Conservation (phyloP, 306 rosid species). For the Inga oerstediana region DNA sequence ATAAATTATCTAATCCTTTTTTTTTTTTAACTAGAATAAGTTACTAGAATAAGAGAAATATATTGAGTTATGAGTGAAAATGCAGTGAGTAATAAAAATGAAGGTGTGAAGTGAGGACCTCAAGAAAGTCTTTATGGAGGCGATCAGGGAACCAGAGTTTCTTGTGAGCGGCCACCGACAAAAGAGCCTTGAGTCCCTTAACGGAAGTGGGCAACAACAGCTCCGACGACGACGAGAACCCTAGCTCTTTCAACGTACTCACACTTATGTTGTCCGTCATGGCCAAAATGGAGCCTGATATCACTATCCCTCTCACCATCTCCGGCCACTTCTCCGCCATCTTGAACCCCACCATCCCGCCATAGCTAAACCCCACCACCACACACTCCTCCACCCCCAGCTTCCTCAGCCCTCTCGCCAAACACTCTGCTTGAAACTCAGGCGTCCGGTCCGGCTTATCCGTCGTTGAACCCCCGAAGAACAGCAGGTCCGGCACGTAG, state of each 20-base stretch:
- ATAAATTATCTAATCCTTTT: no score
- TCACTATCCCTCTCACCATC: slow-evolving; percentile 51
- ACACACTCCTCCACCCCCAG: slow-evolving; percentile 70
- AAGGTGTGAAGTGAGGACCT: slow-evolving; percentile 39
- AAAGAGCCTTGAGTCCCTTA: slow-evolving; percentile 52
- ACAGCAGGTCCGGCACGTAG: slow-evolving; percentile 79
- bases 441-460: slow-evolving; percentile 62
- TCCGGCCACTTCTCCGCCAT: slow-evolving; percentile 67
- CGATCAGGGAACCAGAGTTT: slow-evolving; percentile 62
- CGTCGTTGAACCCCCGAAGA: slow-evolving; percentile 72
- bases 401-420: slow-evolving; percentile 58
- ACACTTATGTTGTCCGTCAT: slow-evolving; percentile 44
- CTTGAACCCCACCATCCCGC: slow-evolving; percentile 80
- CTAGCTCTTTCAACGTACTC: slow-evolving; percentile 38
- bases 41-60: no score
- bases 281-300: slow-evolving; percentile 58
- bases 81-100: background rate
- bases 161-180: slow-evolving; percentile 55
- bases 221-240: slow-evolving; percentile 64
- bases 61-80: background rate
- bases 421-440: slow-evolving; percentile 74
- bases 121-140: slow-evolving; percentile 55
- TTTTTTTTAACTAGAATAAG: no score
- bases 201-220: slow-evolving; percentile 65
- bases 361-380: slow-evolving; percentile 82